Base-by-base conservation (phyloP, 148 eudicot species). In the Rhododendron kiyosumense region DNA sequence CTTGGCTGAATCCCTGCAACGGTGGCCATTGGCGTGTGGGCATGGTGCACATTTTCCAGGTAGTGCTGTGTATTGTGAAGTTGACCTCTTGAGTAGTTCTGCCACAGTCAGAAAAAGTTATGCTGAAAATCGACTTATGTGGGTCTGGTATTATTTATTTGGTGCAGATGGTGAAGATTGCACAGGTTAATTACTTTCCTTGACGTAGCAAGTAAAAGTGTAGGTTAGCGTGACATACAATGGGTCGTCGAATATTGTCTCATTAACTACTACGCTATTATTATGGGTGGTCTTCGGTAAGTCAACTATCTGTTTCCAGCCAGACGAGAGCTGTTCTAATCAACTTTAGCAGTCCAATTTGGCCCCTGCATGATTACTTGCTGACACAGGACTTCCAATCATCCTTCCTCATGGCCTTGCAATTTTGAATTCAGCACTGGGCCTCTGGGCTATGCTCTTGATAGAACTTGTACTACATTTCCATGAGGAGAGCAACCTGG, bases 331-430 rank as follows among this genome's bases (percentile, higher is more conserved):
- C 92, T 12, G 65, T 92, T 30, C 43, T 91, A 41, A 87, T 92
- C 13, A 92, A 92, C 81, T 88, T 92, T 49, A 93, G 94, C 8
- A 90, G 90, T 85, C 92, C 0, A 90, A 91, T 86, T 91, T 92
- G 18, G 93, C 89, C 85, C 90, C 92, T 3, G 93, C 93, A 41
- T 93, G 94, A 5, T 89, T 92, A 12, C 49, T 90, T 22, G 92
- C 93, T 7, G 93, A 90, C n/a, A 83, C 84, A 41, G 92, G 93
- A 48, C 90, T 90, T 36, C 92, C 93, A 12, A 92, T 92, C 24
- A 88, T 92, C 74, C 87, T 92, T 49, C 93, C 93, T 9, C 90
- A 91, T 45, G 92, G 94, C 83, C 89, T 89, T 82, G 91, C 92
- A 8, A 91, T 92, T 85, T 92, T 46, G 90, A 83, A 32, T 2